These are phyloP conservation scores for Myxozyma sirexii DNA, from an alignment of 805 yeast species.

Conservation along the genomic window DNA sequence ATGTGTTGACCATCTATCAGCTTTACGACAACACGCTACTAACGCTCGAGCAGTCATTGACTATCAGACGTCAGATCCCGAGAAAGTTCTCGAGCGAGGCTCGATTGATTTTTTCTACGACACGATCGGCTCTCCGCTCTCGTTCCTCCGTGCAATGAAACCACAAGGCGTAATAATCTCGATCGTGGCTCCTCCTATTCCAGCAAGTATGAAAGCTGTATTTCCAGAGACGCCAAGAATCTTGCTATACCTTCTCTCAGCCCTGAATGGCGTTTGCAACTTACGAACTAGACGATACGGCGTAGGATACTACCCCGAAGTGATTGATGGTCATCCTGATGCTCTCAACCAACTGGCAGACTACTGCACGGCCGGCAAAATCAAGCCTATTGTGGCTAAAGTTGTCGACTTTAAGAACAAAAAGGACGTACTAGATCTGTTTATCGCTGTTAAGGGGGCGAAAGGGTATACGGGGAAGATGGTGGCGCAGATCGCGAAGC, in stretches of 20 bases:
- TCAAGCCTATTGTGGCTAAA: slow-evolving; percentile 29
- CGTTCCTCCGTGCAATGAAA: slow-evolving; percentile 16
- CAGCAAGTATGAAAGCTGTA: no score
- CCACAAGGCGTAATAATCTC: slow-evolving; percentile 26
- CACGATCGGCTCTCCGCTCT: slow-evolving; percentile 25
- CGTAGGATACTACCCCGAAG: slow-evolving; percentile 11
- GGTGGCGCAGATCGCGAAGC: slow-evolving; percentile 17
- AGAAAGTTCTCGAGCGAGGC: slow-evolving; percentile 20
- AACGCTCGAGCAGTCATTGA: slow-evolving; percentile 20
- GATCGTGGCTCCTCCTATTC: slow-evolving; percentile 17
- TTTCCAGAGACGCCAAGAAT: background rate
- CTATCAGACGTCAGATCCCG: slow-evolving; percentile 31
- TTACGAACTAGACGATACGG: slow-evolving; percentile 16
- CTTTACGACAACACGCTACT: background rate
- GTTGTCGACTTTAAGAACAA: slow-evolving; percentile 14
- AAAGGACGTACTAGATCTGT: slow-evolving; percentile 24
- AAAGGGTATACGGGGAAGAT: slow-evolving; percentile 32
- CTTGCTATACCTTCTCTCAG: slow-evolving; percentile 4
- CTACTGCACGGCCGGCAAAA: slow-evolving; percentile 28
- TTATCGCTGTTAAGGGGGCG: slow-evolving; percentile 19
- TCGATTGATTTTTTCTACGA: slow-evolving; percentile 33
- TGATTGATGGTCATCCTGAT: slow-evolving; percentile 9
- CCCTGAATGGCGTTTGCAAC: background rate
- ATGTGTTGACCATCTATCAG: background rate
- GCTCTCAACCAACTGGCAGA: slow-evolving; percentile 12